Evolutionary conservation across 176 grass and related monocot genomes (phyloP).

Genomic region (Microstegium vimineum): DNA sequence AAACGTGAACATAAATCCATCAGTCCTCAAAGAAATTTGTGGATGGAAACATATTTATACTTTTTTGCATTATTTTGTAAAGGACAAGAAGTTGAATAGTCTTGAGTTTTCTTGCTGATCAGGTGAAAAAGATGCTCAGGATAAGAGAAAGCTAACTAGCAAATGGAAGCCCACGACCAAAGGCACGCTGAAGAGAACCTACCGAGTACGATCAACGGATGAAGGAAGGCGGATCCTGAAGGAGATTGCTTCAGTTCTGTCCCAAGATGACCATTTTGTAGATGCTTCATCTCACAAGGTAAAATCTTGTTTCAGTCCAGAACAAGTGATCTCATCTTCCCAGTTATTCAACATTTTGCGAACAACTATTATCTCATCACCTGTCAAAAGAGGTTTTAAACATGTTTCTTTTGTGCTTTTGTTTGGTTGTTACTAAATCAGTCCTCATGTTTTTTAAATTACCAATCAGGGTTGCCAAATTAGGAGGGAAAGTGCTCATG

Average conservation of each 20-base stretch:
- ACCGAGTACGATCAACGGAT: slow-evolving; percentile 78
- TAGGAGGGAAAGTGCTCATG: slow-evolving; percentile 94
- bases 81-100: neutral
- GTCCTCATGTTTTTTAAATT: slow-evolving; percentile 15
- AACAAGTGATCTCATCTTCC: neutral
- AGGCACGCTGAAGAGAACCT: slow-evolving; percentile 91
- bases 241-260: slow-evolving; percentile 79
- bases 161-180: slow-evolving; percentile 95
- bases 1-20: neutral
- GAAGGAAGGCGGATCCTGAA: slow-evolving; percentile 79
- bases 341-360: neutral
- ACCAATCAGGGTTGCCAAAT: slow-evolving; percentile 86
- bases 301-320: slow-evolving; percentile 2
- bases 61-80: slow-evolving; percentile 6
- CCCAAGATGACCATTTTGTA: slow-evolving; percentile 92
- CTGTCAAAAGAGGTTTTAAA: neutral
- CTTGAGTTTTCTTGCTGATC: slow-evolving; percentile 9
- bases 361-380: neutral
- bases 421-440: neutral
- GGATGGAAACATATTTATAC: neutral
- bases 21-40: neutral
- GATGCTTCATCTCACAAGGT: slow-evolving; percentile 93
- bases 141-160: slow-evolving; percentile 65
- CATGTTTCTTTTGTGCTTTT: slow-evolving; percentile 17
- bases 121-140: slow-evolving; percentile 60